These are phyloP conservation scores for Pelargonium cotyledonis DNA, from an alignment of 441 rosid genomes.

Conservation along the genomic window DNA sequence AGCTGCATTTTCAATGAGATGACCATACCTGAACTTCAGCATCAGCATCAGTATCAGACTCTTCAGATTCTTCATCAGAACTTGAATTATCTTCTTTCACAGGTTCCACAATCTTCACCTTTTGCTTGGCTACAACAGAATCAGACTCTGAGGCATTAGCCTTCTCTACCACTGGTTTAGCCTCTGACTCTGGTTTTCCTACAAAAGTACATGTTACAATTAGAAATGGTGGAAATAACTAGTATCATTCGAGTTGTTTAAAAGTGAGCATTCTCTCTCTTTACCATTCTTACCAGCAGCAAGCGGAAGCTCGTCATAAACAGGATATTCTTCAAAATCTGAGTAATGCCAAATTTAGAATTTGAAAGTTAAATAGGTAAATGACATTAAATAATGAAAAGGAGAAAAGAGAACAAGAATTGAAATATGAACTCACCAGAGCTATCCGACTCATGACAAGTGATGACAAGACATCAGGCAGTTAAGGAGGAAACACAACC, in stretches of 20 bases:
- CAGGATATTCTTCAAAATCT: constrained; percentile 13
- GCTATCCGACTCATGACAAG: constrained; percentile 8
- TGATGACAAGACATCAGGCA: constrained; percentile 19
- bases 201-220: constrained; percentile 7
- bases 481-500: constrained; percentile 38
- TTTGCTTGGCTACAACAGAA: constrained; percentile 28
- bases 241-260: neutral
- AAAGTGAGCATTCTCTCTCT: neutral
- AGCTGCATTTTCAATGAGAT: neutral
- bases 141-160: constrained; percentile 20
- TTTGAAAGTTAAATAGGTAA: neutral
- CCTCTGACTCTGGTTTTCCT: constrained; percentile 21
- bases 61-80: constrained; percentile 24
- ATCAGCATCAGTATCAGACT: constrained; percentile 27
- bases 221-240: neutral
- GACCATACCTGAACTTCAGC: constrained; percentile 19
- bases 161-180: constrained; percentile 10
- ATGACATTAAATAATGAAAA: neutral
- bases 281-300: constrained; percentile 23
- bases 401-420: neutral
- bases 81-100: constrained; percentile 23
- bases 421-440: constrained; percentile 30
- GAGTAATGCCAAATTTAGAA: neutral
- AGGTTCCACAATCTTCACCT: constrained; percentile 44
- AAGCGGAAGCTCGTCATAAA: constrained; percentile 20